Evolutionary conservation across 352 stramenopile genomes (phyloP).

Genomic region (Pythium aristosporum): DNA sequence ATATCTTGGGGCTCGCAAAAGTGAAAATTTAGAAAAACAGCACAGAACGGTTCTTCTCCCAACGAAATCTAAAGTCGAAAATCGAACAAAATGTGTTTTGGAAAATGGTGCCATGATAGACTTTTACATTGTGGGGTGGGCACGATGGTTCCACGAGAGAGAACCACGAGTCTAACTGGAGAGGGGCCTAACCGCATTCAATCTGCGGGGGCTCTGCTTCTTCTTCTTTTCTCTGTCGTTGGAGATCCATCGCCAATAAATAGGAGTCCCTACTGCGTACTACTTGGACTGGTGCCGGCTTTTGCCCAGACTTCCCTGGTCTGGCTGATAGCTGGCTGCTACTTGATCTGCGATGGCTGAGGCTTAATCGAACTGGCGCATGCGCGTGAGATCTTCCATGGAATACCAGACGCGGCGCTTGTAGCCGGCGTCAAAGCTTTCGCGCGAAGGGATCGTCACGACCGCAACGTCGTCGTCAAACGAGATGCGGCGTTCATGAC

Average conservation of each 20-base stretch:
- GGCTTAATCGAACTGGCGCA: slow-evolving; percentile 35
- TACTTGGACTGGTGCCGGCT: not conserved
- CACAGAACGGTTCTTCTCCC: not conserved
- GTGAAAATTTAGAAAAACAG: not conserved
- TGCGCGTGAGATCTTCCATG: slow-evolving; percentile 56
- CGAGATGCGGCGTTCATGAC: slow-evolving; percentile 72
- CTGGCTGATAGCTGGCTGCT: not conserved
- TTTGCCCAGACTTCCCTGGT: slow-evolving; percentile 4
- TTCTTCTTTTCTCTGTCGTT: not conserved
- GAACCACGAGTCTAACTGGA: too few relatives aligned
- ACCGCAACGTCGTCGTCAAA: slow-evolving; percentile 74
- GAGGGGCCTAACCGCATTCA: slow-evolving; percentile 12
- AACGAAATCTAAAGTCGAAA: not conserved
- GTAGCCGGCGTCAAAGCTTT: slow-evolving; percentile 74
- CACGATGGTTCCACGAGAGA: too few relatives aligned
- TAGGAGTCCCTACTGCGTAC: slow-evolving; percentile 22
- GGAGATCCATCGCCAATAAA: slow-evolving; percentile 15
- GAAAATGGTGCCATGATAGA: slow-evolving; percentile 17
- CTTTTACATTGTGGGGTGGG: slow-evolving; percentile 10
- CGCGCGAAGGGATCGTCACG: slow-evolving; percentile 66
- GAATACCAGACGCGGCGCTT: slow-evolving; percentile 81
- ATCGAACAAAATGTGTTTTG: not conserved
- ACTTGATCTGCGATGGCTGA: not conserved
- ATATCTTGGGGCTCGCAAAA: not conserved
- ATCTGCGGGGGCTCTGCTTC: slow-evolving; percentile 13